Evolutionary conservation across 208 protist genomes (phyloP).

Genomic region (Trypanosoma caninum): DNA sequence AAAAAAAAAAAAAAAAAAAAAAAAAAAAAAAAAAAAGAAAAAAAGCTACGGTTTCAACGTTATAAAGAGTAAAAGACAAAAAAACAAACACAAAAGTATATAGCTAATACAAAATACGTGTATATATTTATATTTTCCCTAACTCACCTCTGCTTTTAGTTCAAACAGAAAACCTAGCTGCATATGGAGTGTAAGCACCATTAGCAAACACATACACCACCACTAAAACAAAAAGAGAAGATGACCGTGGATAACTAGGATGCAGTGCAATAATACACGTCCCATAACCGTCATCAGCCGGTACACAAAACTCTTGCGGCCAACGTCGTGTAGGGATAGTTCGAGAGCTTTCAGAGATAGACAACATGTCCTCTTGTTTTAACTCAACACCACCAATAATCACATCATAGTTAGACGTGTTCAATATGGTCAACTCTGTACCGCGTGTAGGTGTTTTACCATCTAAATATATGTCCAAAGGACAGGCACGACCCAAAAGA

Average conservation of each 20-base stretch:
- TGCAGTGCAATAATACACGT: slow-evolving; percentile 78
- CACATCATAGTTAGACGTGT: slow-evolving; percentile 64
- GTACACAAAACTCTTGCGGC: slow-evolving; percentile 74
- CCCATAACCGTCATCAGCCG: slow-evolving; percentile 40
- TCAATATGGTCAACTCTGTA: slow-evolving; percentile 81
- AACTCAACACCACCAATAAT: slow-evolving; percentile 81
- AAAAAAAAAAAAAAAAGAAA: neutral
- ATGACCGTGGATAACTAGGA: slow-evolving; percentile 68
- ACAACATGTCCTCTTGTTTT: slow-evolving; percentile 83
- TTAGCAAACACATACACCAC: slow-evolving; percentile 66
- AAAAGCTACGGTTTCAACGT: neutral
- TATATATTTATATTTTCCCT: neutral
- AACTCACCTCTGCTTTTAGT: neutral
- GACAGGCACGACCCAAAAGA: slow-evolving; percentile 67
- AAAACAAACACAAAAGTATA: no score
- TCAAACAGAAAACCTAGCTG: slow-evolving; percentile 65
- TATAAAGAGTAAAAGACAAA: no score
- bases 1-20: neutral
- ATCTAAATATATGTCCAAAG: slow-evolving; percentile 84
- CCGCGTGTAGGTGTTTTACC: slow-evolving; percentile 77
- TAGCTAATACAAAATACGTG: no score
- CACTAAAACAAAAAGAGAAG: slow-evolving; percentile 73
- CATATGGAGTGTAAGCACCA: slow-evolving; percentile 59
- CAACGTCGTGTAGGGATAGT: slow-evolving; percentile 81
- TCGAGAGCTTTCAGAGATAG: slow-evolving; percentile 54